These are phyloP conservation scores for Wallacemonas sp. DNA, from an alignment of 208 protist species.

Conservation along the genomic window DNA sequence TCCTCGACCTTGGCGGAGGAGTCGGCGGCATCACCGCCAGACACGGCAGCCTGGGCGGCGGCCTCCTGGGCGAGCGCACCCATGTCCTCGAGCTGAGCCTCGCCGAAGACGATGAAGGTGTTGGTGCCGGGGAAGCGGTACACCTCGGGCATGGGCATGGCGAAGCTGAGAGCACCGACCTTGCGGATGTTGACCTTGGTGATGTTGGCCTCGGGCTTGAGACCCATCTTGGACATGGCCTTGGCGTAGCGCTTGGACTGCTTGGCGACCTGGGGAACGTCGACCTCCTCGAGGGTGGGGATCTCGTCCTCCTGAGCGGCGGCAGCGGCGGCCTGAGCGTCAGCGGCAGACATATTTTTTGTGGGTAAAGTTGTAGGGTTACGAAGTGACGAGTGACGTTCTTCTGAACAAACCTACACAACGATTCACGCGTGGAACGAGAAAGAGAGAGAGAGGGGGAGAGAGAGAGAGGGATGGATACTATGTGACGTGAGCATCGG, in stretches of 20 bases:
- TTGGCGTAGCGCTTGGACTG: conserved; percentile 96
- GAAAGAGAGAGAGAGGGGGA: conserved; percentile 10
- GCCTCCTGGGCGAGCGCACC: conserved; percentile 63
- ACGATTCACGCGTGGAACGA: neutral
- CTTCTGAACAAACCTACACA: conserved; percentile 13
- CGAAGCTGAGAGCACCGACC: conserved; percentile 87
- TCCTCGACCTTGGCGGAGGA: conserved; percentile 30
- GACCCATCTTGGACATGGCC: conserved; percentile 96
- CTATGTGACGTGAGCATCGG: no score
- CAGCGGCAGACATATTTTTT: conserved; percentile 49
- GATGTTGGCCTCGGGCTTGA: conserved; percentile 94
- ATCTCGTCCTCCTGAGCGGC: conserved; percentile 64
- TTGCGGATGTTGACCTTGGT: conserved; percentile 94
- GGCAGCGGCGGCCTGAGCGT: conserved; percentile 60
- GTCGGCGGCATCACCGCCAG: conserved; percentile 33
- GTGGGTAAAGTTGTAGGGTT: conserved; percentile 4
- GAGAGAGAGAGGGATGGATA: neutral
- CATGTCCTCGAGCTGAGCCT: conserved; percentile 95
- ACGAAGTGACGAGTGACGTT: conserved; percentile 1
- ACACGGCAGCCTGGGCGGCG: conserved; percentile 67
- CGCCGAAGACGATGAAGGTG: conserved; percentile 98
- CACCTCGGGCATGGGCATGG: conserved; percentile 95
- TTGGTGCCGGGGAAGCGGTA: conserved; percentile 95
- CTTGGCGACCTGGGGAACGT: conserved; percentile 68
- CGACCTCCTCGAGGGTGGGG: conserved; percentile 72